Base-by-base conservation (phyloP, 768 basidiomycete genomes). In the Suillus subalutaceus region DNA sequence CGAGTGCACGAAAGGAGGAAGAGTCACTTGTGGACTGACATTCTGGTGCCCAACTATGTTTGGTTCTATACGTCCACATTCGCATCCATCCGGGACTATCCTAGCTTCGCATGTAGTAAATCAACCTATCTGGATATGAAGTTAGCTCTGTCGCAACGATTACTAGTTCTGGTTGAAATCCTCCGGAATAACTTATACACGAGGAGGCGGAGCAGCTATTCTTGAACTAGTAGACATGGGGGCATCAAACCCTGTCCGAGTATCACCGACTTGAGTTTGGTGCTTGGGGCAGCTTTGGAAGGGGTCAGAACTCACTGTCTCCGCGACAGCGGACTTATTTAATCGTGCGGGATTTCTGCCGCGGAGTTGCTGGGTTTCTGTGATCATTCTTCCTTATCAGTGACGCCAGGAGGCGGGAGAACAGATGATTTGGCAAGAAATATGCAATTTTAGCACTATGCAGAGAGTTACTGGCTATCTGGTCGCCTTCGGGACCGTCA, bases 241-340 rank as follows among this genome's bases (percentile, higher is more conserved):
- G n/a, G 26, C 26, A 59, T n/a, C 55, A 57, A 46, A 57, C 20
- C 18, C 23, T 62, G 57, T 38, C 30, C 37, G 63, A 64, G 30
- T 35, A 62, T 40, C 40, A n/a, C n/a, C 40, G 59, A 64, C 26
- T 38, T 63, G 4, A 63, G 20, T 38, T 38, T 53, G 23, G 23
- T 38, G 15, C 16, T 38, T 59, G n/a, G 38, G 38, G 38, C 23
- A 41, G 26, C 16, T 26, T 59, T 26, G 15, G n/a, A 59, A 10
- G n/a, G 15, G 26, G 16, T 35, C 30, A 55, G 53, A 35, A 44
- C 38, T 65, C 53, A 8, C 62, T 74, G 73, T 69, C 70, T 75
- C 74, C 77, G 77, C 74, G 75, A 74, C 63, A 64, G 70, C 70
- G 75, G 67, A 72, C 71, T 75, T 73, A 46, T 58, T 68, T 58